Percentiles rank a stretch among this genome's conserved stretches.
Conservation (phyloP, 805 yeast genomes). For the Lachancea kluyveri region DNA sequence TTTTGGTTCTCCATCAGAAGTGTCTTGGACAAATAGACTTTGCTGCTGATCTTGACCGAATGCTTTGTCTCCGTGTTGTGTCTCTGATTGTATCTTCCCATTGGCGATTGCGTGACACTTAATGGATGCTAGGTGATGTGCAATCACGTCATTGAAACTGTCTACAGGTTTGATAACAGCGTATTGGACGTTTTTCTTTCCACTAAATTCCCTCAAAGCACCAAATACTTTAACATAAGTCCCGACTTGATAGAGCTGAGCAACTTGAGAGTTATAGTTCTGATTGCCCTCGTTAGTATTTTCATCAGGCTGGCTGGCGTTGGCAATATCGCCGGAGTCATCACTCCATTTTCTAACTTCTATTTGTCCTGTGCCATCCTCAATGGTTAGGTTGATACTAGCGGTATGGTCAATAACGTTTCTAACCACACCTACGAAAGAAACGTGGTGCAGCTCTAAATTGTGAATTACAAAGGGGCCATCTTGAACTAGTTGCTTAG, state of each 20-base stretch:
- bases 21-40: conserved; percentile 41
- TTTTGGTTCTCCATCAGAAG: conserved; percentile 26
- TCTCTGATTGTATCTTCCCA: conserved; percentile 33
- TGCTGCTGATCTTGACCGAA: no score
- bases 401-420: conserved; percentile 54
- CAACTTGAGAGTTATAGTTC: conserved; percentile 26
- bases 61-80: conserved; percentile 14
- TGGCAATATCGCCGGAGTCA: conserved; percentile 30
- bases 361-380: conserved; percentile 70
- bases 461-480: conserved; percentile 57
- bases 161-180: conserved; percentile 50
- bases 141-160: conserved; percentile 62
- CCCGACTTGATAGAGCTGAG: conserved; percentile 37
- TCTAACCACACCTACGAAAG: conserved; percentile 67
- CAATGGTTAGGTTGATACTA: conserved; percentile 52
- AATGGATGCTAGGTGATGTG: conserved; percentile 63
- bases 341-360: conserved; percentile 62
- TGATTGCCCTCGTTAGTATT: conserved; percentile 13
- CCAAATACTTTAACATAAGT: conserved; percentile 58
- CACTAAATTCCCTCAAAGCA: conserved; percentile 52
- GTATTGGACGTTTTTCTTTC: conserved; percentile 58
- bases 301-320: conserved; percentile 26
- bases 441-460: conserved; percentile 55
- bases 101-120: conserved; percentile 49
- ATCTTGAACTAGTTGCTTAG: conserved; percentile 56